Conservation (phyloP, 495 filamentous ascomycete genomes). For the Xylaria curta region DNA sequence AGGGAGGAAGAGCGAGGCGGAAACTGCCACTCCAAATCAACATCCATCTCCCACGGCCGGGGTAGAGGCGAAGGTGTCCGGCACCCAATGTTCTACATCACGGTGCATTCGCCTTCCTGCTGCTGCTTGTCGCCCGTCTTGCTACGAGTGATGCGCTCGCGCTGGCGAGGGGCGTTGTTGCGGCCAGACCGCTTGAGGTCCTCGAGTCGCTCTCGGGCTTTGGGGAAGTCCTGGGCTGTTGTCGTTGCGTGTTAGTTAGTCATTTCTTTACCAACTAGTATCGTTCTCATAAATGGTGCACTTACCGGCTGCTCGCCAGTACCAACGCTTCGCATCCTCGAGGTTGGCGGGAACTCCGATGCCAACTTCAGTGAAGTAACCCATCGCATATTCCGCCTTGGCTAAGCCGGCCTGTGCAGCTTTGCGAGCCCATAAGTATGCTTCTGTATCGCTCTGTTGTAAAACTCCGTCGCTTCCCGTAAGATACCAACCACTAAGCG, state of each 20-base stretch:
- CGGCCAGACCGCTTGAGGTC: conserved; percentile 85
- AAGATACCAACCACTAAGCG: conserved; percentile 94
- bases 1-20: not conserved
- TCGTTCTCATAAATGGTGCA: conserved; percentile 31
- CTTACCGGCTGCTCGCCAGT: conserved; percentile 96
- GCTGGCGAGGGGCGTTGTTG: conserved; percentile 66
- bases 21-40: conserved; percentile 24
- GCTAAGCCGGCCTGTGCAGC: conserved; percentile 82
- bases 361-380: conserved; percentile 94
- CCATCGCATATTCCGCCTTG: conserved; percentile 98
- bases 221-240: conserved; percentile 93
- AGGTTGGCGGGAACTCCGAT: conserved; percentile 86
- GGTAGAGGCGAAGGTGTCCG: conserved; percentile 17
- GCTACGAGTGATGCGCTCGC: conserved; percentile 82
- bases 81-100: conserved; percentile 67
- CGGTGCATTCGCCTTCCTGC: conserved; percentile 80
- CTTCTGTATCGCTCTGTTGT: conserved; percentile 92
- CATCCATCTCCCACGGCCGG: conserved; percentile 16
- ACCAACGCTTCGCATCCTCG: conserved; percentile 97
- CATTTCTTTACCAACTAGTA: no score
- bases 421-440: conserved; percentile 96
- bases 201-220: conserved; percentile 88
- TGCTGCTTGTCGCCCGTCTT: conserved; percentile 82
- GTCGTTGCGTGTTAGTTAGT: conserved; percentile 27
- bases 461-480: conserved; percentile 89